Evolutionary conservation across 2,329 filamentous ascomycete species (phyloP).

Genomic region (Macrophomina pseudophaseolina): DNA sequence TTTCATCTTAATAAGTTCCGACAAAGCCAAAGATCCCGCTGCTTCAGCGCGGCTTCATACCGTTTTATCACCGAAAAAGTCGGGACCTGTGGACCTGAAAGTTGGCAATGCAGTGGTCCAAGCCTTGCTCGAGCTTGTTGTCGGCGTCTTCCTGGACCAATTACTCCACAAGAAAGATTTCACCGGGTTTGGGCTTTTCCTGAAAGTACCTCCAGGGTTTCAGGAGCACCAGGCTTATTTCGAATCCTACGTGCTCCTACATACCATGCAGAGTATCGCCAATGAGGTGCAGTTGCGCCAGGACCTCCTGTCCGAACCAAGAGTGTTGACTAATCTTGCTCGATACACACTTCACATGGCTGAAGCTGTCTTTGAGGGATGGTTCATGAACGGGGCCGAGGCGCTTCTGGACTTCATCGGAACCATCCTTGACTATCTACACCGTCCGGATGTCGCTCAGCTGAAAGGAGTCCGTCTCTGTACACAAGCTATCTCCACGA

Average conservation of each 20-base stretch:
- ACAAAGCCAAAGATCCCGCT: constrained; percentile 60
- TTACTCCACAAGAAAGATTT: constrained; percentile 89
- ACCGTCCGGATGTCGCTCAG: constrained; percentile 78
- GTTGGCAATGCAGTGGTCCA: constrained; percentile 75
- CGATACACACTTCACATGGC: constrained; percentile 80
- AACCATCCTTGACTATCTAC: constrained; percentile 83
- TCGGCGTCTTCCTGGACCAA: constrained; percentile 84
- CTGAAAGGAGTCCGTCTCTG: constrained; percentile 92
- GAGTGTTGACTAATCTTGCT: constrained; percentile 83
- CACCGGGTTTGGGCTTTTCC: constrained; percentile 79
- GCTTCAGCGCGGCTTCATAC: constrained; percentile 68
- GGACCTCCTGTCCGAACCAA: constrained; percentile 73
- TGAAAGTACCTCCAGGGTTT: constrained; percentile 89
- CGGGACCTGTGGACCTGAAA: constrained; percentile 50
- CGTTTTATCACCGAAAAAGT: constrained; percentile 64
- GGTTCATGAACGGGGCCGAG: constrained; percentile 90
- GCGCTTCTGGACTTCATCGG: constrained; percentile 85
- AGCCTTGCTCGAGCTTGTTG: constrained; percentile 75
- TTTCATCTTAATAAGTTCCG: constrained; percentile 83
- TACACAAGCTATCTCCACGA: constrained; percentile 76
- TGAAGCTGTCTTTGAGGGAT: constrained; percentile 93
- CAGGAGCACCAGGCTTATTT: constrained; percentile 95
- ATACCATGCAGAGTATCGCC: constrained; percentile 72
- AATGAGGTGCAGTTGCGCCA: constrained; percentile 74
- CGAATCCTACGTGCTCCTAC: constrained; percentile 83